Conservation (phyloP, 2,329 filamentous ascomycete species). For the Balansia obtecta region DNA sequence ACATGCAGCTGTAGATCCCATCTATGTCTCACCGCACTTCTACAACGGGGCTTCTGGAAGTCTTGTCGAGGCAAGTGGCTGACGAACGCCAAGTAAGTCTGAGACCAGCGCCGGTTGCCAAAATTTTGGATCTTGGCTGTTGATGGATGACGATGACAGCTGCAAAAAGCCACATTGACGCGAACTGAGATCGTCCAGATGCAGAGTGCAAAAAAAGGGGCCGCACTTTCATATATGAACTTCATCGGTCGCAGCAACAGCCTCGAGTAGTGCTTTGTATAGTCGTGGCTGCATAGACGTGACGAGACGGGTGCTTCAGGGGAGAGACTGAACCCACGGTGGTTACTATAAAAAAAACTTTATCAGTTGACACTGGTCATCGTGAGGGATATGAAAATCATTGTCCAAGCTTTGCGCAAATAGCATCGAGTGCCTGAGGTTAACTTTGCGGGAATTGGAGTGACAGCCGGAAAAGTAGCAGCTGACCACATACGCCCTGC, state of each 20-base stretch:
- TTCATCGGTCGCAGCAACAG: background rate
- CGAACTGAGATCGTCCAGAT: too few species aligned
- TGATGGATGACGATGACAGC: too few species aligned
- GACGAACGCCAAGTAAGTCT: background rate
- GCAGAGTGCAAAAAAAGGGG: too few species aligned
- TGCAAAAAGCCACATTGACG: background rate
- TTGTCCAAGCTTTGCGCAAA: too few species aligned
- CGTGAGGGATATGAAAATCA: too few species aligned
- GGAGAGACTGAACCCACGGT: too few species aligned
- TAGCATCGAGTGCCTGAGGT: too few species aligned
- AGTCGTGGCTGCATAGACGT: background rate
- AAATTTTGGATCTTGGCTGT: too few species aligned
- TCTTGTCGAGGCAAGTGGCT: background rate
- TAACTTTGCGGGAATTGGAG: background rate
- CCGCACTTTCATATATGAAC: background rate
- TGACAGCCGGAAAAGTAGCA: background rate
- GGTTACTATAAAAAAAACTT: too few species aligned
- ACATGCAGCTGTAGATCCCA: background rate
- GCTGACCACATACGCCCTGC: background rate
- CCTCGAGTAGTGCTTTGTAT: background rate
- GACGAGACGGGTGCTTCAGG: too few species aligned
- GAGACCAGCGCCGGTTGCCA: too few species aligned
- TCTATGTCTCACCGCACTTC: background rate
- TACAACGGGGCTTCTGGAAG: background rate
- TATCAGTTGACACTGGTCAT: too few species aligned